phyloP scores from a whole-genome alignment of 75 land plant genomes.

The Pseudotsuga menziesii region DNA sequence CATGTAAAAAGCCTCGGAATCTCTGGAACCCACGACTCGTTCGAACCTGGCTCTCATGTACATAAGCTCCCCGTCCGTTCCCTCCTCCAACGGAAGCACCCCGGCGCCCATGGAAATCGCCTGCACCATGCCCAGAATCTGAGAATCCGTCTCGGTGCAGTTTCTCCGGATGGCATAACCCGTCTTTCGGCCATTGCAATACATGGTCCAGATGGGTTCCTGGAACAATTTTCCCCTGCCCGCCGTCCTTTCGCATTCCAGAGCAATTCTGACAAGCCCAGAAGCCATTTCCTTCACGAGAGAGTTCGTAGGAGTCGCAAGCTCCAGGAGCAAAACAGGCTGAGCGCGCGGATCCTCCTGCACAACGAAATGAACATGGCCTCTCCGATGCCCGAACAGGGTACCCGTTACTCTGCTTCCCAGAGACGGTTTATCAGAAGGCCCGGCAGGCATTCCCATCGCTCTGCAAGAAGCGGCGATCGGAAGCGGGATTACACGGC shows the following conservation, averaged over 20 bases:
- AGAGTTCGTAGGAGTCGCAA: constrained; percentile 59
- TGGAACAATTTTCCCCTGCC: constrained; percentile 3
- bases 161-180: constrained; percentile 19
- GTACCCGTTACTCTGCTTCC: constrained; percentile 63
- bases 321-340: constrained; percentile 59
- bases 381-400: constrained; percentile 61
- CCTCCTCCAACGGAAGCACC: constrained; percentile 14
- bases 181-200: constrained; percentile 30
- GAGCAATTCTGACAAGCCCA: constrained; percentile 66
- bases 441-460: constrained; percentile 9
- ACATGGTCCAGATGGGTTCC: constrained; percentile 28
- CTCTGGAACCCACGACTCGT: constrained; percentile 81
- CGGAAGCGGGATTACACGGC: background rate
- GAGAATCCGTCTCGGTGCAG: constrained; percentile 12
- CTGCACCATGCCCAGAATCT: constrained; percentile 9
- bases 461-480: background rate
- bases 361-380: constrained; percentile 72
- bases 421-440: constrained; percentile 6
- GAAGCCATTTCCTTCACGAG: constrained; percentile 84
- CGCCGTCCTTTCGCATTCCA: constrained; percentile 55
- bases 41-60: constrained; percentile 90
- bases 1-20: constrained; percentile 94
- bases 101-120: constrained; percentile 31
- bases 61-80: constrained; percentile 37
- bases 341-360: constrained; percentile 55